Evolutionary conservation across 2,329 filamentous ascomycete species (phyloP), one percentile per base, ranked within the genome.

Genomic region (Boeremia exigua): DNA sequence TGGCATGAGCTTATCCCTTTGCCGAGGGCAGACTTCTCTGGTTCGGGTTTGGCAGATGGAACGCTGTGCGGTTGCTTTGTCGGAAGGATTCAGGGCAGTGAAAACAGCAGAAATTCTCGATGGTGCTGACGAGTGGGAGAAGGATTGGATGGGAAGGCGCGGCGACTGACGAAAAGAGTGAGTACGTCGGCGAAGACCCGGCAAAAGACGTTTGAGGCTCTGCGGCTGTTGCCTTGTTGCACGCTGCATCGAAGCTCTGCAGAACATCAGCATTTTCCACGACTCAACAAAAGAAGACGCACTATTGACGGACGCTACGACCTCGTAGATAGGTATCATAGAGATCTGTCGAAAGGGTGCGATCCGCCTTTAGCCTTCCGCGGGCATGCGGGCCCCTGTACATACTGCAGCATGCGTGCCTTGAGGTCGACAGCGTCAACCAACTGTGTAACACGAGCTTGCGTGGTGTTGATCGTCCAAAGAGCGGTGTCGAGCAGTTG

Each of bases 161-260:
- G 51, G 11, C 9, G 27, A 33, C 3, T 23, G 27, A 14, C 12
- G 23, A 46, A 17, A 36, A 33, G 27, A 40, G 12, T 37, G 15
- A 29, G 36, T 48, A 47, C 37, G 46, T 32, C 47, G 47, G 53
- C 47, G 47, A 51, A 38, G 51, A 38, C 29, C 36, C 47, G 53
- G 42, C 53, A n/a, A 40, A 12, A 10, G 29, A 43, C 40, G 47
- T 56, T 55, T 50, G 53, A 51, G 53, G 53, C 53, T 56, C 53
- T 56, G 53, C 53, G 53, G 53, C 47, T 47, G 36, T 28, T 25
- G 29, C 37, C 37, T 43, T 43, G 50, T 34, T 15, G 53, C 42
- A 43, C 32, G 47, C 43, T 56, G 53, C 43, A 51, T 56, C 53
- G 53, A 56, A 56, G 47, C 23, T 50, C 36, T 50, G 53, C 42